Evolutionary conservation across 345 rosid species (phyloP), one percentile per base, ranked within the genome.

Genomic region (Gossypium thurberi): DNA sequence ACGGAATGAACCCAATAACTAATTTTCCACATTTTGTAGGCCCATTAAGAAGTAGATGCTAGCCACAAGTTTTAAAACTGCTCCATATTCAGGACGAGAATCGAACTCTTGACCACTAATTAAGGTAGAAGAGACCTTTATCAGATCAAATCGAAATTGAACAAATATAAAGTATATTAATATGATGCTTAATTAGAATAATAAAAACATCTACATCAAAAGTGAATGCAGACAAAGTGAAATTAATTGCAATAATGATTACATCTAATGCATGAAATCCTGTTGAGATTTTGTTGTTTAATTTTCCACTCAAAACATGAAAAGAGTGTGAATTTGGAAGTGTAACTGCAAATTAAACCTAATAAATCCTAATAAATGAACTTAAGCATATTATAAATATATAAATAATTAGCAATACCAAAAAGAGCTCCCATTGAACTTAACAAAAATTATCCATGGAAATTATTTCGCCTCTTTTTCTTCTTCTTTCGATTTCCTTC

Each of bases 51-150:
- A 0, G 2, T 33, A 5, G 7, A 33, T 33, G 1, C 0, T 33
- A 0, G 1, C 7, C 1, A 4, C 1, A 5, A 33, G 7, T 33
- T 33, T 33, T 33, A 33, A 33, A 33, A 33, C 1, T 1, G 0
- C 0, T 33, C 0, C 40, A 33, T 33, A 5, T 5, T 33, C 1
- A 33, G 6, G 0, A 0, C 0, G 7, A 5, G 0, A 0, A 33
- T 33, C 40, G 0, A 33, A 5, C 7, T 0, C 0, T 33, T 0
- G 1, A 33, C 1, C 0, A 33, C 1, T 5, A 1, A 0, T 33
- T 33, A 33, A 5, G 0, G 0, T 33, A 33, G 0, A 33, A 33
- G 0, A 3, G 0, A 33, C 0, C 1, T 0, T 33, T 33, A 33
- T 5, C 1, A 5, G 0, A 33, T 33, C 0, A 5, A 0, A 33